Conservation (phyloP, 176 grass and related monocot species). For the Tillandsia leiboldiana region DNA sequence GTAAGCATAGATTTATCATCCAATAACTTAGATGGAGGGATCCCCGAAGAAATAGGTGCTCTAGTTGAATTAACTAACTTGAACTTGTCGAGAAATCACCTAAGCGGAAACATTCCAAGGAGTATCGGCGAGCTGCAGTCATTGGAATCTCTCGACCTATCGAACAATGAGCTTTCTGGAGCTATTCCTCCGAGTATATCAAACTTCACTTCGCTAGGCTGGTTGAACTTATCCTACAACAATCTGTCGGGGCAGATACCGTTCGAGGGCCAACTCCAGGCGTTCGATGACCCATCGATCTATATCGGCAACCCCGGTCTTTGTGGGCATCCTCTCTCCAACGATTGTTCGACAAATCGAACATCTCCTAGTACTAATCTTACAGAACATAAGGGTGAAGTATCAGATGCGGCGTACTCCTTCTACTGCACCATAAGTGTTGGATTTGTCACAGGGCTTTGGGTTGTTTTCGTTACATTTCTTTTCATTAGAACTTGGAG, state of each 20-base stretch:
- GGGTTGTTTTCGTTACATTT: conserved; percentile 21
- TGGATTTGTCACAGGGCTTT: conserved; percentile 20
- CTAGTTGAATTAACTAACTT: conserved; percentile 6
- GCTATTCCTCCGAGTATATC: conserved; percentile 19
- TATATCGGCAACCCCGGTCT: conserved; percentile 24
- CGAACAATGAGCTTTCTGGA: conserved; percentile 14
- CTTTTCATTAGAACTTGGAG: conserved; percentile 17
- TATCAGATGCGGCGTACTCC: no score
- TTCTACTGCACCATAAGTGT: conserved; percentile 3
- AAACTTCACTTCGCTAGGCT: background rate
- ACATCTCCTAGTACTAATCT: background rate
- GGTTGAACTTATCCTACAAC: conserved; percentile 29
- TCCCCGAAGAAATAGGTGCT: conserved; percentile 4
- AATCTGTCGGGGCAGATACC: conserved; percentile 34
- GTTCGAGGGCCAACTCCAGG: conserved; percentile 3
- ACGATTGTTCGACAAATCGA: conserved; percentile 2
- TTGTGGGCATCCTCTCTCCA: conserved; percentile 17
- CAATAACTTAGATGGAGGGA: conserved; percentile 24
- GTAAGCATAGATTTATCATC: conserved; percentile 21
- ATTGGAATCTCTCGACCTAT: conserved; percentile 32
- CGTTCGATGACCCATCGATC: background rate
- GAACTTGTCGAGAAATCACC: conserved; percentile 27
- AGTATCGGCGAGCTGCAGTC: background rate
- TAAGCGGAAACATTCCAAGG: conserved; percentile 18
- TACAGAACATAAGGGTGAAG: background rate